A percentile compares a stretch with the other conserved stretches of the same genome.
Conservation (phyloP, 495 filamentous ascomycete species). For the Staphylotrichum tortipilum region DNA sequence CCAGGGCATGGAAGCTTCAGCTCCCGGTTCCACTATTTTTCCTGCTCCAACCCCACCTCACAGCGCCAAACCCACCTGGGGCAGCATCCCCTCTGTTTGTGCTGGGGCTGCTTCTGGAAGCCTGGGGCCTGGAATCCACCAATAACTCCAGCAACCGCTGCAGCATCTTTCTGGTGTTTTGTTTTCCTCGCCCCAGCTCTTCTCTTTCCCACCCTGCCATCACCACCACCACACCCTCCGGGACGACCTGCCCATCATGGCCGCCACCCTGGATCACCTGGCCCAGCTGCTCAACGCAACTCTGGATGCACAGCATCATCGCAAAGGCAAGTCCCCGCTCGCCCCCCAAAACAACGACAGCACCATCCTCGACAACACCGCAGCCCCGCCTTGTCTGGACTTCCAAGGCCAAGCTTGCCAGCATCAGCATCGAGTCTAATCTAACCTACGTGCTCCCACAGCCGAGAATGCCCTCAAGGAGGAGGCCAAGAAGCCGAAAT, state of each 20-base stretch:
- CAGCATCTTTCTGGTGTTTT: conserved; percentile 15
- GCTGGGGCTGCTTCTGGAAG: conserved; percentile 1
- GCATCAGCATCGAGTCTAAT: neutral
- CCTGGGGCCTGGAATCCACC: conserved; percentile 10
- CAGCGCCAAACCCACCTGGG: too few relatives aligned
- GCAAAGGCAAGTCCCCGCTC: conserved; percentile 58
- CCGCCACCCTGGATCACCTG: conserved; percentile 61
- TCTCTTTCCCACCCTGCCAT: neutral
- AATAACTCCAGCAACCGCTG: conserved; percentile 13
- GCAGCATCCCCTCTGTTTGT: conserved; percentile 9
- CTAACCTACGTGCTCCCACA: conserved; percentile 33
- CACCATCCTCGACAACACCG: conserved; percentile 3
- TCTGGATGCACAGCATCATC: conserved; percentile 74
- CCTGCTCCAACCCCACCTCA: neutral
- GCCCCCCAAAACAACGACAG: neutral
- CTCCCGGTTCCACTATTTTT: neutral
- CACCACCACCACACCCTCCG: neutral
- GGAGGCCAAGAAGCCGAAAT: conserved; percentile 71
- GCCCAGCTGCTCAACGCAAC: conserved; percentile 77
- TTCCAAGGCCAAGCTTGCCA: too few relatives aligned
- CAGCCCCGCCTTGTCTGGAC: too few relatives aligned
- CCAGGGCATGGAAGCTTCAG: too few relatives aligned
- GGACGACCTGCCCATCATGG: conserved; percentile 48
- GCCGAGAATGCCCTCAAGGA: conserved; percentile 70
- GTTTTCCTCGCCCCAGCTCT: conserved; percentile 7